A percentile compares a stretch with the other conserved stretches of the same genome.
phyloP scores from a whole-genome alignment of 768 basidiomycete genomes.

The Postia placenta region DNA sequence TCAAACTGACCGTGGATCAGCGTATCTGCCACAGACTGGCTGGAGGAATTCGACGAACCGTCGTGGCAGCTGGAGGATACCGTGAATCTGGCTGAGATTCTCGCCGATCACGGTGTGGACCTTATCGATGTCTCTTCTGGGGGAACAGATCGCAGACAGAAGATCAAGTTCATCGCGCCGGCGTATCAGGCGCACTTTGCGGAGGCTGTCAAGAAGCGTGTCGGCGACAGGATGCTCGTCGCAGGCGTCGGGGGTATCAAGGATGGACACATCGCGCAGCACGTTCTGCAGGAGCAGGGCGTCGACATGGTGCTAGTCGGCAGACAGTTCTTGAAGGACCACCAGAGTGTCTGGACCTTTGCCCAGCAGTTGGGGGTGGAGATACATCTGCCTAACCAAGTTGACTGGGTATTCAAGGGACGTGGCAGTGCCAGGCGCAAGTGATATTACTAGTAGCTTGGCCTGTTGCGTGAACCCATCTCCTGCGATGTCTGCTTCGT shows the following conservation, averaged over 20 bases:
- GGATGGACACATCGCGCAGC: slow-evolving; percentile 49
- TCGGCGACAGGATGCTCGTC: slow-evolving; percentile 39
- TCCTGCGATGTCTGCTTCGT: background rate
- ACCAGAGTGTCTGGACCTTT: slow-evolving; percentile 36
- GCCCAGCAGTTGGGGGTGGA: slow-evolving; percentile 46
- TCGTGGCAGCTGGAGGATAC: slow-evolving; percentile 70
- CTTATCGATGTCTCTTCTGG: slow-evolving; percentile 68
- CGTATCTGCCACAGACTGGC: slow-evolving; percentile 70
- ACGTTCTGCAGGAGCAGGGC: slow-evolving; percentile 49
- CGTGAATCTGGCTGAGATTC: slow-evolving; percentile 46
- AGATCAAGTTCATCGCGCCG: slow-evolving; percentile 29
- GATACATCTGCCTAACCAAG: slow-evolving; percentile 42
- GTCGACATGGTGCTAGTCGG: slow-evolving; percentile 34
- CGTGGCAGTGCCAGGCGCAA: background rate
- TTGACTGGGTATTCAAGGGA: slow-evolving; percentile 39
- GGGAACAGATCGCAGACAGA: slow-evolving; percentile 45
- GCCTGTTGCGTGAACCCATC: background rate
- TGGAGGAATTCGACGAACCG: slow-evolving; percentile 51
- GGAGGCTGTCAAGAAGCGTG: slow-evolving; percentile 34
- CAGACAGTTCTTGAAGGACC: slow-evolving; percentile 50
- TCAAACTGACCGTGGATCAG: slow-evolving; percentile 21
- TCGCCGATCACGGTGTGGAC: slow-evolving; percentile 64
- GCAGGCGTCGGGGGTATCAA: slow-evolving; percentile 54
- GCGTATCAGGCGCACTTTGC: slow-evolving; percentile 17
- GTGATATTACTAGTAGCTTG: background rate